Base-by-base conservation (phyloP, 2,329 filamentous ascomycete species). In the Pestalotiopsis sp. region DNA sequence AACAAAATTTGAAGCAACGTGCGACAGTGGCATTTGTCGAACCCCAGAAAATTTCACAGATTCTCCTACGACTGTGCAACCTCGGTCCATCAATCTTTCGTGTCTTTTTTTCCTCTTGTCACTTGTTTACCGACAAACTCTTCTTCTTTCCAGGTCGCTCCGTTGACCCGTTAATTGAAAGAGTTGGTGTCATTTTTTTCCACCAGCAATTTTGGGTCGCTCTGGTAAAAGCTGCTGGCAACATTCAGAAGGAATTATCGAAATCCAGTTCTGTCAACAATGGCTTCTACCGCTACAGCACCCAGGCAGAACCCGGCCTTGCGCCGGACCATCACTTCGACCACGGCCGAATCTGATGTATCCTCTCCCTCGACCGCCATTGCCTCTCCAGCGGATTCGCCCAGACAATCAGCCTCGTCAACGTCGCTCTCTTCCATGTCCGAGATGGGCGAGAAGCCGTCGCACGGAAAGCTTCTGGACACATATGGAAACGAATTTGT, bases 401-500 rank as follows among this genome's bases (percentile, higher is more conserved):
- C 89, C 56, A 84, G 86, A 62, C 83, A 77, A 36, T 91, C 89
- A 23, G 84, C 95, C 61, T 98, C 96, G 7, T 93, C 93, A 52
- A 97, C 95, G 3, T 98, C 96, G 3, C 88, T 98, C 71, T 98
- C 95, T 12, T 98, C 96, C 31, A 86, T 98, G 79, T 91, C 89
- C 68, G 95, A 93, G 12, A 87, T 90, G 68, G 85, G 88, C 72
- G 83, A 83, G 74, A 81, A 84, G 69, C 73, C 75, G 74, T 66
- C 76, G 67, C 72, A 88, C 74, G 89, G 88, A 75, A 89, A 91
- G 80, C 88, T 99, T 74, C 77, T 96, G 72, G 95, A 99, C 84
- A 95, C 94, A 13, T 96, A 97, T 80, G 96, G 96, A 82, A 97
- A 98, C 82, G 88, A 94, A 77, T 99, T 99, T 85, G 87, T 93